Evolutionary conservation across 441 rosid species (phyloP), one percentile per base, ranked within the genome.

Genomic region (Populus hybrid): DNA sequence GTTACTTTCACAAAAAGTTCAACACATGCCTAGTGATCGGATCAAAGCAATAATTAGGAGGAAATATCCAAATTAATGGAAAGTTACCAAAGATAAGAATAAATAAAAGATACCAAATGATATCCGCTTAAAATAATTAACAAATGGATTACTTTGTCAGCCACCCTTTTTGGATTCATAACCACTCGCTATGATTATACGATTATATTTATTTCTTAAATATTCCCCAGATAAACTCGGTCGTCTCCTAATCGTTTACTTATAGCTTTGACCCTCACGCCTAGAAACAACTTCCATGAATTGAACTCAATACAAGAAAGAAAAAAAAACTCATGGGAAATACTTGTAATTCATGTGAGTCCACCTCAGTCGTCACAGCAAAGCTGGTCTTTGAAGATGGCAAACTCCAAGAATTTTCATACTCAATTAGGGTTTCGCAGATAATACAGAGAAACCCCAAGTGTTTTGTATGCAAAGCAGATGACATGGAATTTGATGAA

Each of bases 401-500:
- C 7, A 11, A 57, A 30, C 88, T 90, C 32, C 72, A 85, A 70
- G 91, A 90, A 77, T 87, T 90, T 79, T 5, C 86, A 10, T 34
- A 71, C 82, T 85, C 90, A 8, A 76, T 86, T 66, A 87, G 75
- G 86, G 91, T 86, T 75, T 84, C 88, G 23, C 69, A 82, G 26
- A 77, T 86, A 23, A 73, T 88, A 50, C 66, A 35, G 40, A 67
- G 61, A 69, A 83, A 81, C 69, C 84, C 85, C 0, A 71, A 26
- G 3, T 77, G 71, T 70, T 86, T 88, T 72, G 76, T 90, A 7
- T 90, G 91, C 78, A 84, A 86, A 69, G 82, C 87, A 14, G 90
- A 87, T 24, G 89, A 87, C 67, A 78, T 88, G 86, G 84, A 77
- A 38, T 82, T 81, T n/a, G 82, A 86, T 34, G 78, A 57, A 76